phyloP scores from a whole-genome alignment of 805 yeast species.

The Metschnikowia orientalis region DNA sequence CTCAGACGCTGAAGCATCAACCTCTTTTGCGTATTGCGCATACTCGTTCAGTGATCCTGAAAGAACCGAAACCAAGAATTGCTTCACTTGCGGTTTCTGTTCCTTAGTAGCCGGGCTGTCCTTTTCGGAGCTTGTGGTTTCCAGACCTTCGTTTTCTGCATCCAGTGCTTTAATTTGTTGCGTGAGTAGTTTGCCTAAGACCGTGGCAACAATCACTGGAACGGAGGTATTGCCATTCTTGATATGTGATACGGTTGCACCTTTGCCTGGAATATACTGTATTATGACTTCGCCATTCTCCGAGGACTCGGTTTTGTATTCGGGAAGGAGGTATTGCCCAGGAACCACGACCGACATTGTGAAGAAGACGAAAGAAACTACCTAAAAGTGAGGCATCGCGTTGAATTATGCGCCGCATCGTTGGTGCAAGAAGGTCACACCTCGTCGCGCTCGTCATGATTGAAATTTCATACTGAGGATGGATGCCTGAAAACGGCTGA shows the following conservation, averaged over 20 bases:
- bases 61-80: conserved; percentile 29
- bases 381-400: conserved; percentile 7
- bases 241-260: conserved; percentile 51
- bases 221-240: conserved; percentile 35
- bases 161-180: conserved; percentile 17
- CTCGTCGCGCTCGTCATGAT: no score
- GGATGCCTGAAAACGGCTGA: no score
- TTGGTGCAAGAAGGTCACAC: no score
- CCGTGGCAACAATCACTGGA: conserved; percentile 51
- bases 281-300: conserved; percentile 26
- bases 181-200: conserved; percentile 54
- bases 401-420: no score
- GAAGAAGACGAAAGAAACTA: conserved; percentile 7
- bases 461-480: no score
- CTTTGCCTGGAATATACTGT: conserved; percentile 59
- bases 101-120: conserved; percentile 9
- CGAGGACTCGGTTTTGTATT: conserved; percentile 30
- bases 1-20: conserved; percentile 16
- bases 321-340: conserved; percentile 73
- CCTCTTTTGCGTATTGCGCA: conserved; percentile 21
- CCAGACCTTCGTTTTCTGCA: conserved; percentile 1
- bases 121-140: conserved; percentile 9
- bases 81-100: conserved; percentile 16
- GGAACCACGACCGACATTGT: conserved; percentile 40
- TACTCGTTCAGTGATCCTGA: conserved; percentile 26